Evolutionary conservation across 164 flowering plant genomes (phyloP).

Genomic region (Vitis labrusca): DNA sequence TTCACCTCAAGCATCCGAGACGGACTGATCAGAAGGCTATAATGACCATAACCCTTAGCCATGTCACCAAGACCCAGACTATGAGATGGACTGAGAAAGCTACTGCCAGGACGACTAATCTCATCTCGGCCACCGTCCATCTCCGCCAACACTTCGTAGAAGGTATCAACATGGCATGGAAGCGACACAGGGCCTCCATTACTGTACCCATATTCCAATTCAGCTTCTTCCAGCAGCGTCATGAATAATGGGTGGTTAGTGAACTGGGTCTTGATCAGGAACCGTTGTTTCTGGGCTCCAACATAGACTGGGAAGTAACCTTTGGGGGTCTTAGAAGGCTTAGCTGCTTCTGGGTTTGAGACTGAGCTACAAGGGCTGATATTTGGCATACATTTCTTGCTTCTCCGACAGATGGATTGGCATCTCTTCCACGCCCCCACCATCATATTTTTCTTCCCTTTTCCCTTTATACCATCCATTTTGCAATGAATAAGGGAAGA

Average conservation of each 20-base stretch:
- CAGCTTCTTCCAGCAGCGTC: conserved; percentile 38
- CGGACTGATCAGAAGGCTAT: conserved; percentile 16
- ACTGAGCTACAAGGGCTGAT: background rate
- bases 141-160: conserved; percentile 28
- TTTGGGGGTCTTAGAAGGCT: conserved; percentile 16
- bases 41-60: conserved; percentile 1
- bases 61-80: background rate
- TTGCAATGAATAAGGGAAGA: background rate
- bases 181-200: conserved; percentile 31
- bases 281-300: conserved; percentile 24
- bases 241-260: conserved; percentile 35
- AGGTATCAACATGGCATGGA: conserved; percentile 35
- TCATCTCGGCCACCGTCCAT: conserved; percentile 17
- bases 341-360: background rate
- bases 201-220: conserved; percentile 27
- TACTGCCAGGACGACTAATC: background rate
- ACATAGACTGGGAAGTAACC: conserved; percentile 41
- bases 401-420: background rate
- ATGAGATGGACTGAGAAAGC: conserved; percentile 18
- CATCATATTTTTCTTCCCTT: conserved; percentile 18
- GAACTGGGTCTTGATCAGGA: conserved; percentile 23
- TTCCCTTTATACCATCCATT: conserved; percentile 16
- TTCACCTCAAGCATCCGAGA: conserved; percentile 15
- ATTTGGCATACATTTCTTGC: background rate
- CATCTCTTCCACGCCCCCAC: conserved; percentile 12